phyloP scores from a whole-genome alignment of 2,329 filamentous ascomycete genomes.

The Amphichorda felina region DNA sequence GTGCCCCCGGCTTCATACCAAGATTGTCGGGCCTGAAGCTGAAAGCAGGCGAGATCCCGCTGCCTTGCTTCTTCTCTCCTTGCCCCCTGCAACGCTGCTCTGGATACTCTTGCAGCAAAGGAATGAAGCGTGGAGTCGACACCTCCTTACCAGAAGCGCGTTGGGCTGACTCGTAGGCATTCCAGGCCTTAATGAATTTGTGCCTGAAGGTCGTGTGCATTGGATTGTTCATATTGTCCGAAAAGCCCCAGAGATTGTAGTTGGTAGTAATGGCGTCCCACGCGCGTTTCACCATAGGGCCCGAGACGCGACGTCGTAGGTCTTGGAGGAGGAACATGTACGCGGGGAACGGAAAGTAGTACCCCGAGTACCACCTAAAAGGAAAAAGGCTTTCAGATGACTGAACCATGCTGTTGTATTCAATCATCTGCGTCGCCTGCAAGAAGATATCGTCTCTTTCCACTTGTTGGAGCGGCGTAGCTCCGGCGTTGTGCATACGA shows the following conservation, averaged over 20 bases:
- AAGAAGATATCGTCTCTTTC: constrained; percentile 41
- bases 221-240: constrained; percentile 37
- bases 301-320: constrained; percentile 36
- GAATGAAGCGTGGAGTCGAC: constrained; percentile 33
- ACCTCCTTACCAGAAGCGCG: constrained; percentile 28
- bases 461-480: constrained; percentile 24
- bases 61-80: constrained; percentile 11
- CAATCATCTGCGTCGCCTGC: constrained; percentile 44
- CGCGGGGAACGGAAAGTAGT: constrained; percentile 48
- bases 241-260: constrained; percentile 37
- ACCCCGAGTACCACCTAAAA: constrained; percentile 46
- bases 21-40: constrained; percentile 10
- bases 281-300: constrained; percentile 44
- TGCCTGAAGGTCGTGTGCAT: constrained; percentile 45
- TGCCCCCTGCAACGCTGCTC: constrained; percentile 20
- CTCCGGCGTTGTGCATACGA: constrained; percentile 28
- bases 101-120: constrained; percentile 30
- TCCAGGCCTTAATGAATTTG: constrained; percentile 52
- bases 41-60: not conserved
- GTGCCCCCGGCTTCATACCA: constrained; percentile 18
- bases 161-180: constrained; percentile 38
- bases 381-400: constrained; percentile 35
- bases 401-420: constrained; percentile 46
- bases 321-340: constrained; percentile 49
- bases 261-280: constrained; percentile 46